Evolutionary conservation across 495 filamentous ascomycete genomes (phyloP), one percentile per base, ranked within the genome.

Genomic region (Ramalina peruviana): DNA sequence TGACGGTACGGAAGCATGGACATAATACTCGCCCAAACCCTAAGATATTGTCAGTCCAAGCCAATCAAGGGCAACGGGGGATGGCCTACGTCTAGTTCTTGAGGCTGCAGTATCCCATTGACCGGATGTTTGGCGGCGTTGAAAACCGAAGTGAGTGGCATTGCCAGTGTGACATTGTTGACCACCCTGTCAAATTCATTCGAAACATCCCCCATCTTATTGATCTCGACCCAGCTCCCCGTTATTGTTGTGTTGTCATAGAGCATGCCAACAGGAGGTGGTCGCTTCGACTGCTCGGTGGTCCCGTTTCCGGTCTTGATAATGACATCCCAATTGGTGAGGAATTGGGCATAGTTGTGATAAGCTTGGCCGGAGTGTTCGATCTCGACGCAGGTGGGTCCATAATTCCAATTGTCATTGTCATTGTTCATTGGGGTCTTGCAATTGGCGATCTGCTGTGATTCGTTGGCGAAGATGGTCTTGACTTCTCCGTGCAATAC

Each of bases 151-250:
- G 76, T 69, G 50, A 88, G 83, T 0, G 84, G 84, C 70, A 87
- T 79, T 2, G 81, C 79, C 54, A 86, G 72, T 0, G 80, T 85
- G 38, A 87, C 74, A 56, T 87, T 88, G 62, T 84, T 80, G 51
- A 87, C 60, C 40, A 81, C 64, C 36, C 82, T 67, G 0, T 55
- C 49, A 53, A 74, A 60, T 26, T 62, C 51, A 3, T 61, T 46
- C 12, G 74, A 83, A 3, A 63, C 60, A 4, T 61, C 59, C 1
- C 63, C 66, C 27, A 77, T 68, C 49, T 81, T 60, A 7, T 62
- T 54, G 72, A 46, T 16, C 11, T 57, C 41, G 13, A 44, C 41
- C 55, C 55, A 57, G 19, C 52, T 57, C 12, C 55, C 55, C n/a
- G 37, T 43, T 4, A 57, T 15, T 9, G 55, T 51, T 3, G 51